Conservation (phyloP, 2,329 filamentous ascomycete genomes). For the Myriosclerotinia curreyana region DNA sequence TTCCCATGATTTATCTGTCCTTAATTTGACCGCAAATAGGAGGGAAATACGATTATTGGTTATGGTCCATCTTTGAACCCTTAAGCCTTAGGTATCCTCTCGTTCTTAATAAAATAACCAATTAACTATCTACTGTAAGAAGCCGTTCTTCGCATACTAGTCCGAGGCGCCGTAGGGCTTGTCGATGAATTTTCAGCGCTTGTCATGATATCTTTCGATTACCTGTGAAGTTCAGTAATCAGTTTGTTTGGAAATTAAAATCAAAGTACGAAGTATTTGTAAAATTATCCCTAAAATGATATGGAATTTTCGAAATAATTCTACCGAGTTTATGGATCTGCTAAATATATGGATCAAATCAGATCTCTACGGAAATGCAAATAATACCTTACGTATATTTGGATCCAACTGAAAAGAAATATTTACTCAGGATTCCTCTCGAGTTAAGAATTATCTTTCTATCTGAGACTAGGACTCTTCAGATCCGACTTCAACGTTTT, state of each 20-base stretch:
- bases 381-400: neutral
- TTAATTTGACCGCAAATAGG: neutral
- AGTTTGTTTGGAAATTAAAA: neutral
- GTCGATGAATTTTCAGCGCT: neutral
- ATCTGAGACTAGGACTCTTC: neutral
- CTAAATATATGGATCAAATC: neutral
- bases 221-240: neutral
- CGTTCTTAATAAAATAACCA: no score
- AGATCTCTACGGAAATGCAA: neutral
- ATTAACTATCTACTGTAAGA: no score
- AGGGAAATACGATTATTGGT: neutral
- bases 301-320: neutral
- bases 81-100: neutral
- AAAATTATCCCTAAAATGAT: neutral
- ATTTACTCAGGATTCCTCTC: no score
- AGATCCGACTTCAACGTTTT: neutral
- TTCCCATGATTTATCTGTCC: neutral
- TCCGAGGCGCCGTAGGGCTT: conserved; percentile 12
- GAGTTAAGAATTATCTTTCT: neutral
- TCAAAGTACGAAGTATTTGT: no score
- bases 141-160: no score
- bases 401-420: no score
- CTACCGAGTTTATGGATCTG: neutral
- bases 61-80: no score
- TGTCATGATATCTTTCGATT: neutral